phyloP scores from a whole-genome alignment of 495 filamentous ascomycete genomes.

The Penicillium roqueforti region DNA sequence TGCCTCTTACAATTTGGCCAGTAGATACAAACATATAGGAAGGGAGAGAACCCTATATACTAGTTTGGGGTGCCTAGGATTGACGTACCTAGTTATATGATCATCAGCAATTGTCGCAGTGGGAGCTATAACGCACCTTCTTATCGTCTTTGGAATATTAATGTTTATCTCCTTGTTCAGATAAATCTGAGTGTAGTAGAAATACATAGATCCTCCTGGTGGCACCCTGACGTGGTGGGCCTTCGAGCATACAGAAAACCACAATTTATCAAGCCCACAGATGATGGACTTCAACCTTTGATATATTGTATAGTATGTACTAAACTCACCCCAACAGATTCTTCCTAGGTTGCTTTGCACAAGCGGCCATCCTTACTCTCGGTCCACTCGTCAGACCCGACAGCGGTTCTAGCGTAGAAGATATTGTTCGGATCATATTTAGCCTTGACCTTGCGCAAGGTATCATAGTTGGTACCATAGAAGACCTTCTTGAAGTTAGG shows the following conservation, averaged over 20 bases:
- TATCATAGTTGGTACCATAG: constrained; percentile 45
- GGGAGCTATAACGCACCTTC: too few relatives aligned
- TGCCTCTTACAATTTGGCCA: too few relatives aligned
- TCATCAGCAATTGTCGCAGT: too few relatives aligned
- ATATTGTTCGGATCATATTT: constrained; percentile 54
- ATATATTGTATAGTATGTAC: not conserved
- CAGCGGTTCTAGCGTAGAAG: constrained; percentile 56
- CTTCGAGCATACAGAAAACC: not conserved
- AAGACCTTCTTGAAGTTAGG: constrained; percentile 49
- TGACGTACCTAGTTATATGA: too few relatives aligned
- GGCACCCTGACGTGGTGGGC: not conserved
- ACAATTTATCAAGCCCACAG: not conserved
- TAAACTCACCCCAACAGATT: not conserved
- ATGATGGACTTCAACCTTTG: not conserved
- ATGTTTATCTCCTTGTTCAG: not conserved
- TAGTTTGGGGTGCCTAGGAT: too few relatives aligned
- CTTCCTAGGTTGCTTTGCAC: not conserved
- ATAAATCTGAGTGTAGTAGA: not conserved
- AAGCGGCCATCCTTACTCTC: constrained; percentile 27
- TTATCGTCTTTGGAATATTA: not conserved
- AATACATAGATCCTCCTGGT: not conserved
- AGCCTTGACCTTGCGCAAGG: constrained; percentile 37
- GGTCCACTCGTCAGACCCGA: constrained; percentile 58
- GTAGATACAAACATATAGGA: too few relatives aligned
- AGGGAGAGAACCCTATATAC: too few relatives aligned